Conservation (phyloP, 345 rosid genomes). For the Gossypium ekmanianum region DNA sequence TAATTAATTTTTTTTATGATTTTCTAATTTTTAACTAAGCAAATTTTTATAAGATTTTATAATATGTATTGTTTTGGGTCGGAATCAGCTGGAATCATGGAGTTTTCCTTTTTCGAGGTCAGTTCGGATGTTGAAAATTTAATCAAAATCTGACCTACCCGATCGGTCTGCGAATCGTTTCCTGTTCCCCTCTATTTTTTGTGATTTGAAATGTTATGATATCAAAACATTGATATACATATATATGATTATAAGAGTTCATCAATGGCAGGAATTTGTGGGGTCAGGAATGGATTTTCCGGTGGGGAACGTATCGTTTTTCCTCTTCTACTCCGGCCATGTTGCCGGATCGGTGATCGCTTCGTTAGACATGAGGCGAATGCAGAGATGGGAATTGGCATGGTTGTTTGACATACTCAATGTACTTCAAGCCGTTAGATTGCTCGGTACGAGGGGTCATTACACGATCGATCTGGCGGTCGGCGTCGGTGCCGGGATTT, state of each 20-base stretch:
- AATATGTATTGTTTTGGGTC: no score
- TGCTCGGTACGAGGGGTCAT: constrained; percentile 81
- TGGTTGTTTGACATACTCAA: constrained; percentile 68
- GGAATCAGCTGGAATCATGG: no score
- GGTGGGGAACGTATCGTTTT: constrained; percentile 88
- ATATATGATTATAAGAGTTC: not conserved
- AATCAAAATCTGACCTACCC: no score
- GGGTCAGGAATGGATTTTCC: constrained; percentile 94
- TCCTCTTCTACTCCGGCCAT: constrained; percentile 92
- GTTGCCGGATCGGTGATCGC: constrained; percentile 88
- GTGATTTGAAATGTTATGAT: not conserved
- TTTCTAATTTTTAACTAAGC: no score
- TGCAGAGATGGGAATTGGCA: constrained; percentile 63
- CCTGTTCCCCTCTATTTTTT: not conserved
- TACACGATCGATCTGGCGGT: constrained; percentile 82
- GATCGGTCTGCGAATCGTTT: no score
- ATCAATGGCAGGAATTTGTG: constrained; percentile 59
- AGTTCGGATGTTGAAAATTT: no score
- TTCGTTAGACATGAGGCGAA: constrained; percentile 77
- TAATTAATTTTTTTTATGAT: no score
- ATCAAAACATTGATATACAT: not conserved
- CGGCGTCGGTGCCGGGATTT: constrained; percentile 79
- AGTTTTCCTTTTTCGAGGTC: no score
- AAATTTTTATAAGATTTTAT: no score
- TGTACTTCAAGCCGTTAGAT: constrained; percentile 63